Base-by-base conservation (phyloP, 208 protist genomes). In the Crithidia fasciculata region DNA sequence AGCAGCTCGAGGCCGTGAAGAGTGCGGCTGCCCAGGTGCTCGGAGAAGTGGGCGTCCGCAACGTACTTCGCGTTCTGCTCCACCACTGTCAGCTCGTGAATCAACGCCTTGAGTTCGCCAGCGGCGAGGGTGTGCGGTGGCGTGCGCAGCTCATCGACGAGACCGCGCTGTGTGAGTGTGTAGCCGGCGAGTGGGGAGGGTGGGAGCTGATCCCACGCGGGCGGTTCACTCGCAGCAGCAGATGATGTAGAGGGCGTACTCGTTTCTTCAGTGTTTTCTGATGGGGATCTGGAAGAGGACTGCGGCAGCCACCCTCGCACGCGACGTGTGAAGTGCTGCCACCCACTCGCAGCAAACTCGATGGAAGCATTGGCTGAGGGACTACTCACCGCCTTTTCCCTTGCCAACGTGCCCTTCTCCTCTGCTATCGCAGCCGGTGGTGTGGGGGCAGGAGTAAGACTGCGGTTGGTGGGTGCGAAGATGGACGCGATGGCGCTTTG, bases 101-200 rank as follows among this genome's bases (percentile, higher is more conserved):
- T 80, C 4, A 95, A 49, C n/a, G 57, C 67, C 8, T 75, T 68
- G 37, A 95, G 39, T 53, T 93, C 87, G 6, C 18, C 16, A 4
- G 65, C 39, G 12, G 78, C 74, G 52, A 95, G 85, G 8, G 76
- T 65, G 60, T 78, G 80, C 40, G 68, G 68, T 1, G 86, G 86
- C 40, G 63, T 49, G 40, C 49, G 70, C 36, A 86, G 69, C 41
- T 49, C 62, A 66, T 95, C 86, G 16, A 87, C 61, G 13, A 93
- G 69, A 4, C 88, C 91, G 44, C 80, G 53, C 40, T 74, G 19
- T 9, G 69, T 81, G 60, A 89, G 67, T 47, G 69, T 53, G 72
- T 92, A 96, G 3, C 91, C 91, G 19, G 74, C 66, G 43, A 96
- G 82, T 0, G 91, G 91, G 65, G 79, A 92, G 0, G 80, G 70